Conservation (phyloP, 345 rosid species). For the Salix exigua region DNA sequence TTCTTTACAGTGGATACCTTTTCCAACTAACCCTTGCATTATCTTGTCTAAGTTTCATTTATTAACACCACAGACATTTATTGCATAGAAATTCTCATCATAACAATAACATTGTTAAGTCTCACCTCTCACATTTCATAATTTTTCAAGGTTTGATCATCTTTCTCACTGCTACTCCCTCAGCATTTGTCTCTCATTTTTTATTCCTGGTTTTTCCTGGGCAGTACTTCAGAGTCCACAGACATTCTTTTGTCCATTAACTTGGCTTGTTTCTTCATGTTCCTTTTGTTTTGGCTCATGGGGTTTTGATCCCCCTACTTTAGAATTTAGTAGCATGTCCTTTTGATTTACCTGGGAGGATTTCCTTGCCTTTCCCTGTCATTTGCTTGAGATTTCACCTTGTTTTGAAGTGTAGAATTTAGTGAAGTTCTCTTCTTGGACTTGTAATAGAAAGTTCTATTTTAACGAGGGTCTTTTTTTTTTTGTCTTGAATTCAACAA, state of each 20-base stretch:
- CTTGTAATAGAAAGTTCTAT: slow-evolving; percentile 5
- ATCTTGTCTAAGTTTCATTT: slow-evolving; percentile 5
- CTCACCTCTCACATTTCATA: background rate
- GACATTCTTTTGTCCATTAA: slow-evolving; percentile 26
- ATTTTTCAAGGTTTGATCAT: background rate
- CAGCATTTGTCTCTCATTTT: background rate
- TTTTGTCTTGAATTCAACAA: slow-evolving; percentile 3
- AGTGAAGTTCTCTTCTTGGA: background rate
- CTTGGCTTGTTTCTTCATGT: slow-evolving; percentile 16
- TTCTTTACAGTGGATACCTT: slow-evolving; percentile 3
- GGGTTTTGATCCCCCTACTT: background rate
- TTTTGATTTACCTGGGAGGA: background rate
- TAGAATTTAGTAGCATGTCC: background rate
- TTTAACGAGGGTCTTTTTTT: slow-evolving; percentile 16
- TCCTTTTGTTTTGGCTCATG: background rate
- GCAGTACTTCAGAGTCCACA: background rate
- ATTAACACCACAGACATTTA: slow-evolving; percentile 1
- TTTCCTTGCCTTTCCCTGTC: background rate
- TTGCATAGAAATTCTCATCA: background rate
- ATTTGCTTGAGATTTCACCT: slow-evolving; percentile 15
- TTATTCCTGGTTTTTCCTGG: slow-evolving; percentile 1
- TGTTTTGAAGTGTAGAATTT: slow-evolving; percentile 4
- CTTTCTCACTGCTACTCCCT: background rate
- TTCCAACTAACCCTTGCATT: slow-evolving; percentile 27
- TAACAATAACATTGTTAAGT: background rate